These are phyloP conservation scores for Tylopilus rubrobrunneus DNA, from an alignment of 768 basidiomycete species.

Conservation along the genomic window DNA sequence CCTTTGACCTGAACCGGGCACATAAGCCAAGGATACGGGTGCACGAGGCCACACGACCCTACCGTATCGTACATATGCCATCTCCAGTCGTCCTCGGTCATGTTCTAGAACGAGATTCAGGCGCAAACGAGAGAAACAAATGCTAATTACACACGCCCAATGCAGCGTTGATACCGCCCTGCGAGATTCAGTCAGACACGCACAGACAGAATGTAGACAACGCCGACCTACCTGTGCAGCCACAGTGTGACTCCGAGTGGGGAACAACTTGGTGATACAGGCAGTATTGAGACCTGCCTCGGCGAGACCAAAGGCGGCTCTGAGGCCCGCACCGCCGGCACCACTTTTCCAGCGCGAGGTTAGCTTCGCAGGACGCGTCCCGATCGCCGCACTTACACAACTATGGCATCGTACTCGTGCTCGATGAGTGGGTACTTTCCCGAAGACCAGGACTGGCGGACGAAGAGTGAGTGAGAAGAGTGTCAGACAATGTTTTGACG, in stretches of 20 bases:
- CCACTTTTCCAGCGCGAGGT: slow-evolving; percentile 51
- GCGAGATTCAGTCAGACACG: slow-evolving; percentile 13
- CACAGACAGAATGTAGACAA: not conserved
- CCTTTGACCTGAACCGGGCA: slow-evolving; percentile 80
- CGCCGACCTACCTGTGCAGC: slow-evolving; percentile 76
- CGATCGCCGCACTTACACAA: slow-evolving; percentile 70
- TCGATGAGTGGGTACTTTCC: slow-evolving; percentile 97
- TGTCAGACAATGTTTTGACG: slow-evolving; percentile 2
- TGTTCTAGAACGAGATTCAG: slow-evolving; percentile 54
- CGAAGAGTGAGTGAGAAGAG: slow-evolving; percentile 2
- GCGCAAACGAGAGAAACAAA: slow-evolving; percentile 4
- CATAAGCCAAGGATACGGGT: slow-evolving; percentile 12
- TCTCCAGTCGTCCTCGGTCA: slow-evolving; percentile 99
- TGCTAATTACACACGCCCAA: slow-evolving; percentile 62
- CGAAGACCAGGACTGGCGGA: slow-evolving; percentile 62
- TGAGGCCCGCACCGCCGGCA: slow-evolving; percentile 96
- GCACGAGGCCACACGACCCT: slow-evolving; percentile 28
- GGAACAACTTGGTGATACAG: slow-evolving; percentile 98
- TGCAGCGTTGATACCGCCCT: slow-evolving; percentile 98
- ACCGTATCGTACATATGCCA: slow-evolving; percentile 99
- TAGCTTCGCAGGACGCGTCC: slow-evolving; percentile 7
- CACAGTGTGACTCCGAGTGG: slow-evolving; percentile 97
- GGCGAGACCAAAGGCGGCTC: slow-evolving; percentile 97
- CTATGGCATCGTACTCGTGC: slow-evolving; percentile 98
- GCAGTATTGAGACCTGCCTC: slow-evolving; percentile 99